These are phyloP conservation scores for Metarhizium sp. DNA, from an alignment of 2,329 filamentous ascomycete genomes.

Conservation along the genomic window DNA sequence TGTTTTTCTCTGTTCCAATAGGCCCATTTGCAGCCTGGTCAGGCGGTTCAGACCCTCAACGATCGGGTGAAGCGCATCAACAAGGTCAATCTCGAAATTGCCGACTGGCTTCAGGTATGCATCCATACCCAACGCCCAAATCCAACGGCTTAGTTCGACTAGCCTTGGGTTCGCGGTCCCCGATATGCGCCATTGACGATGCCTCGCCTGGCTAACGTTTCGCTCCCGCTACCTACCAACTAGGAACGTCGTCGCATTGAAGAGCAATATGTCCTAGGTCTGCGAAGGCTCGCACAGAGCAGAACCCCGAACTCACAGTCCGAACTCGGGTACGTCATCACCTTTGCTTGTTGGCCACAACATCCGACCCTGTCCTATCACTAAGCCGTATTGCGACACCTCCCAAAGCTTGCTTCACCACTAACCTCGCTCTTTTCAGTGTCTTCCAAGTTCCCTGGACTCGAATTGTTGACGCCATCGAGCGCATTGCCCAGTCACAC, in stretches of 20 bases:
- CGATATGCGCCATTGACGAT: neutral
- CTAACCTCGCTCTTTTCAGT: conserved; percentile 36
- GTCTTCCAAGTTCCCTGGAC: conserved; percentile 89
- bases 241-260: conserved; percentile 90
- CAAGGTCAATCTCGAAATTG: conserved; percentile 81
- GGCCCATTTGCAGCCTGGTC: conserved; percentile 70
- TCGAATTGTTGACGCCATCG: conserved; percentile 71
- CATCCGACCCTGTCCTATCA: neutral
- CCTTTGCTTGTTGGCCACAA: neutral
- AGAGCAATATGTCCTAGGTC: conserved; percentile 73
- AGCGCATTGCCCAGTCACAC: conserved; percentile 76
- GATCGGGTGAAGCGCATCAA: conserved; percentile 83
- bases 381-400: neutral
- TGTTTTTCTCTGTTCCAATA: conserved; percentile 26
- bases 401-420: conserved; percentile 4
- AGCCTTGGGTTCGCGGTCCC: neutral
- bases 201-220: neutral
- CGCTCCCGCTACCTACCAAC: conserved; percentile 5
- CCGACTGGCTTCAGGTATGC: conserved; percentile 90
- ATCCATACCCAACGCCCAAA: neutral
- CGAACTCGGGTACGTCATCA: conserved; percentile 71
- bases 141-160: neutral
- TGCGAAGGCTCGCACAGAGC: conserved; percentile 72
- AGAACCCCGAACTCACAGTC: conserved; percentile 65
- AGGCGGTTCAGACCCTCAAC: conserved; percentile 73